These are phyloP conservation scores for Cladosporium colombiae DNA, from an alignment of 2,329 filamentous ascomycete genomes.

Conservation along the genomic window DNA sequence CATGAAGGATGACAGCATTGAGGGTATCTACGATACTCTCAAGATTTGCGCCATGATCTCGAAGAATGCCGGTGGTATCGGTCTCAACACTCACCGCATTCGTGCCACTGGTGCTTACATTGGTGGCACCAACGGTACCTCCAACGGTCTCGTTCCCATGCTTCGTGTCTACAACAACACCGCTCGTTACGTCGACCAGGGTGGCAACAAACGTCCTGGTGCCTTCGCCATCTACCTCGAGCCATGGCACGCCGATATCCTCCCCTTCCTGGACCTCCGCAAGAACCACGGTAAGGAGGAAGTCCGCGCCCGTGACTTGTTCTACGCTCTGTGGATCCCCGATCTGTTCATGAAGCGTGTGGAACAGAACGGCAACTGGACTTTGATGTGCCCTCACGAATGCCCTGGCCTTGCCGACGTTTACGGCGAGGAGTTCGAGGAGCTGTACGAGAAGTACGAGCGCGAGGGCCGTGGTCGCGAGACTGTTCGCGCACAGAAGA, in stretches of 20 bases:
- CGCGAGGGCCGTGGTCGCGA: slow-evolving; percentile 81
- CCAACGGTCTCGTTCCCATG: slow-evolving; percentile 97
- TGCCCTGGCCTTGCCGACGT: slow-evolving; percentile 92
- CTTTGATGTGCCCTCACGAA: slow-evolving; percentile 96
- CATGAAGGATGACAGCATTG: slow-evolving; percentile 99
- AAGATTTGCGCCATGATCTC: slow-evolving; percentile 99
- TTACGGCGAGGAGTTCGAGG: slow-evolving; percentile 96
- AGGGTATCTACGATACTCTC: slow-evolving; percentile 97
- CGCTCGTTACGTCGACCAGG: slow-evolving; percentile 96
- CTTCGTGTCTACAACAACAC: slow-evolving; percentile 99
- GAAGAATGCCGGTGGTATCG: slow-evolving; percentile 98
- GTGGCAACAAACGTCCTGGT: slow-evolving; percentile 97
- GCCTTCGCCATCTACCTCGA: slow-evolving; percentile 99
- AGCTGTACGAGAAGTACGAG: slow-evolving; percentile 89
- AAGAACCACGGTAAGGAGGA: slow-evolving; percentile 99
- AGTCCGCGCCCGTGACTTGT: slow-evolving; percentile 92
- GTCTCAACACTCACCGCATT: slow-evolving; percentile 93
- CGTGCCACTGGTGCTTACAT: slow-evolving; percentile 98
- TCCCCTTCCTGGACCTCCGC: slow-evolving; percentile 93
- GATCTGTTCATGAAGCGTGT: slow-evolving; percentile 99
- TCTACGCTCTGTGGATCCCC: slow-evolving; percentile 97
- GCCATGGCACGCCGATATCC: slow-evolving; percentile 97
- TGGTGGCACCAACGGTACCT: slow-evolving; percentile 95
- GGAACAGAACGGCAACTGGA: slow-evolving; percentile 95
- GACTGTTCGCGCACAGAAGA: slow-evolving; percentile 95